Evolutionary conservation across 2,329 filamentous ascomycete species (phyloP).

Genomic region (Verticillium tricorpus): DNA sequence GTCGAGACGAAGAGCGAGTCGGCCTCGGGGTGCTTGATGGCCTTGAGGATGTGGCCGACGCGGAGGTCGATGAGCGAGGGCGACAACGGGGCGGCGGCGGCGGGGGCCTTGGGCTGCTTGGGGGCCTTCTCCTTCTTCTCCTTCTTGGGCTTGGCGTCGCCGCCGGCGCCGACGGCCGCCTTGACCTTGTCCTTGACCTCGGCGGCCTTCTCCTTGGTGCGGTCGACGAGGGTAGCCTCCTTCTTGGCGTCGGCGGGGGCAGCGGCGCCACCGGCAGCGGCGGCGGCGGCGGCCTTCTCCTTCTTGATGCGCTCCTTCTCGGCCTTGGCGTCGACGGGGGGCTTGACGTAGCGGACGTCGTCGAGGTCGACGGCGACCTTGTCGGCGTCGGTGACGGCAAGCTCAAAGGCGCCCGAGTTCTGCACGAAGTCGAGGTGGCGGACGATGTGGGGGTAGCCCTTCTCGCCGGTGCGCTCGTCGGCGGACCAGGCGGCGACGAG

Average conservation of each 20-base stretch:
- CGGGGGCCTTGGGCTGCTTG: constrained; percentile 64
- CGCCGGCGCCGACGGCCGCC: constrained; percentile 30
- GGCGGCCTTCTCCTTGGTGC: constrained; percentile 44
- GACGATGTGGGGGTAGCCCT: constrained; percentile 86
- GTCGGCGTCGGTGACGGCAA: constrained; percentile 65
- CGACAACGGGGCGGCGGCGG: constrained; percentile 70
- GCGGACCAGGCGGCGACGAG: constrained; percentile 73
- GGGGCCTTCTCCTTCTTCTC: constrained; percentile 88
- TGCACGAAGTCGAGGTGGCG: constrained; percentile 93
- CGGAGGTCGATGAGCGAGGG: constrained; percentile 89
- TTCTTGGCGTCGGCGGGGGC: constrained; percentile 57
- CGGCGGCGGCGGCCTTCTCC: constrained; percentile 73
- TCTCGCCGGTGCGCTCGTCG: constrained; percentile 84
- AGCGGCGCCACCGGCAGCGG: constrained; percentile 39
- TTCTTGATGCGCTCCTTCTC: constrained; percentile 97
- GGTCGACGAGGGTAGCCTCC: constrained; percentile 23
- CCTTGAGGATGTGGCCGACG: constrained; percentile 96
- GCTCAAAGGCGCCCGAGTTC: constrained; percentile 71
- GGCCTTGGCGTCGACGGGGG: constrained; percentile 83
- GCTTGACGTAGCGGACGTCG: constrained; percentile 82
- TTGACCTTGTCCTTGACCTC: constrained; percentile 45
- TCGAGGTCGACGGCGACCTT: constrained; percentile 77
- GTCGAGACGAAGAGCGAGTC: constrained; percentile 95
- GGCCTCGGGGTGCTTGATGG: constrained; percentile 91
- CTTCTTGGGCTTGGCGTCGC: constrained; percentile 56